Conservation (phyloP, 2,329 filamentous ascomycete species). For the Cercospora canescens region DNA sequence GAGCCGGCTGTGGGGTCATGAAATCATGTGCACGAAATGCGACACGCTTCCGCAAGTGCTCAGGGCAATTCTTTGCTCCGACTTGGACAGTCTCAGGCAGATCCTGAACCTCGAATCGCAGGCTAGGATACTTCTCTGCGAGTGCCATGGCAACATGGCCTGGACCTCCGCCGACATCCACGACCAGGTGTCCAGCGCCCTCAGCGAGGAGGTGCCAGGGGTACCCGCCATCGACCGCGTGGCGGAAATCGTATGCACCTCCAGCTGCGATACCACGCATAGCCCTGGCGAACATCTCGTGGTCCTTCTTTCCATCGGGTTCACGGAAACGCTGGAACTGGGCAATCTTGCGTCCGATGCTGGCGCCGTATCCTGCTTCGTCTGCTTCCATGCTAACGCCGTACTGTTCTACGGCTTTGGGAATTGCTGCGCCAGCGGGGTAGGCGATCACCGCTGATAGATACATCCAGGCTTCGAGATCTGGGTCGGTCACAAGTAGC, state of each 20-base stretch:
- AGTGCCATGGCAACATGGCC: conserved; percentile 27
- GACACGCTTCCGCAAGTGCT: conserved; percentile 15
- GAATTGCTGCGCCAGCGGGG: conserved; percentile 23
- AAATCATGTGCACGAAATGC: conserved; percentile 22
- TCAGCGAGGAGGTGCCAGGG: conserved; percentile 24
- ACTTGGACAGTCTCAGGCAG: conserved; percentile 27
- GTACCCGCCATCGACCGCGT: conserved; percentile 25
- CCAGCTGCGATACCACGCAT: conserved; percentile 28
- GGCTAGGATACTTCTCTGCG: conserved; percentile 21
- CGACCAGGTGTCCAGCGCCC: conserved; percentile 14
- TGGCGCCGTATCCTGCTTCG: conserved; percentile 23
- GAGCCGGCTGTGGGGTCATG: conserved; percentile 18
- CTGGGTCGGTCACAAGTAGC: conserved; percentile 26
- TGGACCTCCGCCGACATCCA: conserved; percentile 27
- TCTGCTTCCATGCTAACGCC: conserved; percentile 24
- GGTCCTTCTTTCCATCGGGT: conserved; percentile 22
- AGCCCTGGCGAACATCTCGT: conserved; percentile 27
- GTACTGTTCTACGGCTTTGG: conserved; percentile 24
- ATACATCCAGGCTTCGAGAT: conserved; percentile 27
- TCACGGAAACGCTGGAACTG: conserved; percentile 26
- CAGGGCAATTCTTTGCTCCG: conserved; percentile 23
- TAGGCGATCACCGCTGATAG: conserved; percentile 25
- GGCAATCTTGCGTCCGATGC: conserved; percentile 22
- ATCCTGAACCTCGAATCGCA: conserved; percentile 28
- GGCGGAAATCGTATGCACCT: conserved; percentile 24